A percentile compares a stretch with the other conserved stretches of the same genome.
phyloP scores from a whole-genome alignment of 2,329 filamentous ascomycete genomes.

The Trichoderma endophyticum region DNA sequence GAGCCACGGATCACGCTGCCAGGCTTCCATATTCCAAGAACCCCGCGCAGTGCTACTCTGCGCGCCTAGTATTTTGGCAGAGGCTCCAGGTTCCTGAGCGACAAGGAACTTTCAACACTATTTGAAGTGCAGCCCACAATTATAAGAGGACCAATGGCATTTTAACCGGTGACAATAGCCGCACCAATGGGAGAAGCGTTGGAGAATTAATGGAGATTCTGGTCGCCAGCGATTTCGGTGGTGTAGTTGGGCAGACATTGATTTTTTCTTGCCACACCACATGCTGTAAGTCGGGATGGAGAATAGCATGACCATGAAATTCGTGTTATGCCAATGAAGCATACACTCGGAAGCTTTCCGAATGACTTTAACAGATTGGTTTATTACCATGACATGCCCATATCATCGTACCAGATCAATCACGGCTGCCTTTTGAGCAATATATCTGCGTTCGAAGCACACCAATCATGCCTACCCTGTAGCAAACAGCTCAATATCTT shows the following conservation, averaged over 20 bases:
- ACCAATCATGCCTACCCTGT: not conserved
- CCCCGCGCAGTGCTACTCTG: slow-evolving; percentile 14
- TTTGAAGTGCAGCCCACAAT: slow-evolving; percentile 8
- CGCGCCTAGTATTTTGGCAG: slow-evolving; percentile 8
- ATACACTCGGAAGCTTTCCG: not conserved
- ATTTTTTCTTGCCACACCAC: not conserved
- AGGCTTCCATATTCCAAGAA: not conserved
- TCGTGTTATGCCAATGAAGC: not conserved
- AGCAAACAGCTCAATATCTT: not conserved
- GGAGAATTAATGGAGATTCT: not conserved
- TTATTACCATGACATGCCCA: not conserved
- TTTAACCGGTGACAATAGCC: slow-evolving; percentile 17
- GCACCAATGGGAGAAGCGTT: slow-evolving; percentile 13
- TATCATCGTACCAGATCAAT: not conserved
- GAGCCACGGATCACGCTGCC: not conserved
- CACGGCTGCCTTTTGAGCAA: not conserved
- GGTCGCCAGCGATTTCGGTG: slow-evolving; percentile 1
- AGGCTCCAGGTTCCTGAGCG: not conserved
- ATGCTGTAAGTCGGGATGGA: not conserved
- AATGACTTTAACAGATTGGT: not conserved
- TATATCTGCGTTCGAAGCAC: not conserved
- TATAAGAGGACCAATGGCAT: slow-evolving; percentile 7
- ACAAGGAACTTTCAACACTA: not conserved
- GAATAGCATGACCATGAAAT: not conserved
- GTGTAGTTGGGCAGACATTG: not conserved